phyloP scores from a whole-genome alignment of 495 filamentous ascomycete species.

The Hypoxylon cercidicola region DNA sequence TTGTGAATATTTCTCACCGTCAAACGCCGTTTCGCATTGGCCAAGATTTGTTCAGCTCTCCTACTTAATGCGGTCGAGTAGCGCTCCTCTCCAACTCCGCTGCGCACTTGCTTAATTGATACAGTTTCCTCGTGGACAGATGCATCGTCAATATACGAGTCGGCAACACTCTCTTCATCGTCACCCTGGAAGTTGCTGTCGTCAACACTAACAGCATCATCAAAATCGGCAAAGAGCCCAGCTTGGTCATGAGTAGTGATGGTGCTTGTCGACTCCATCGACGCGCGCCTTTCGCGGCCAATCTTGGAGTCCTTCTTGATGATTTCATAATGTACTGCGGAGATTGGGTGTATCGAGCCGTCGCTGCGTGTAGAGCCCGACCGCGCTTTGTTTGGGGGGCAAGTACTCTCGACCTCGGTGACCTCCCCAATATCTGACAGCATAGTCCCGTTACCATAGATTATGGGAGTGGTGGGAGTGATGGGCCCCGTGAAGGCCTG shows the following conservation, averaged over 20 bases:
- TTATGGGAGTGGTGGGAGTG: conserved; percentile 67
- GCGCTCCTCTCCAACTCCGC: conserved; percentile 28
- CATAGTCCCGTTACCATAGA: conserved; percentile 70
- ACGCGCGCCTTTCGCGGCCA: conserved; percentile 53
- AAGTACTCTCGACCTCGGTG: conserved; percentile 66
- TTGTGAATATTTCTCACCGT: conserved; percentile 68
- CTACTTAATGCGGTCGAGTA: conserved; percentile 81
- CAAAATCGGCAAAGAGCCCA: conserved; percentile 63
- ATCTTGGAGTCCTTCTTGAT: conserved; percentile 51
- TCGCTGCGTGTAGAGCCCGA: conserved; percentile 39
- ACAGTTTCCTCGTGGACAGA: conserved; percentile 29
- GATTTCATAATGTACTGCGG: conserved; percentile 42
- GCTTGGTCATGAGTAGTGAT: conserved; percentile 58
- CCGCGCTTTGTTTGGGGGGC: conserved; percentile 37
- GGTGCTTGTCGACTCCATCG: conserved; percentile 62
- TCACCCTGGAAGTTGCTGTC: conserved; percentile 68
- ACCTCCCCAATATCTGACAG: conserved; percentile 81
- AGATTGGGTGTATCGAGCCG: conserved; percentile 30
- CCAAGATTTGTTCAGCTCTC: conserved; percentile 86
- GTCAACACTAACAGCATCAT: conserved; percentile 65
- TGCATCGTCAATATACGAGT: conserved; percentile 57
- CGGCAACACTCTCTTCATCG: conserved; percentile 67
- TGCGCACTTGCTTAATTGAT: conserved; percentile 20
- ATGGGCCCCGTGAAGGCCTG: conserved; percentile 61
- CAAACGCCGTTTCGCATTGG: conserved; percentile 87